Evolutionary conservation across 1,139 yeast species (phyloP).

Genomic region (Dujonia santamariae): DNA sequence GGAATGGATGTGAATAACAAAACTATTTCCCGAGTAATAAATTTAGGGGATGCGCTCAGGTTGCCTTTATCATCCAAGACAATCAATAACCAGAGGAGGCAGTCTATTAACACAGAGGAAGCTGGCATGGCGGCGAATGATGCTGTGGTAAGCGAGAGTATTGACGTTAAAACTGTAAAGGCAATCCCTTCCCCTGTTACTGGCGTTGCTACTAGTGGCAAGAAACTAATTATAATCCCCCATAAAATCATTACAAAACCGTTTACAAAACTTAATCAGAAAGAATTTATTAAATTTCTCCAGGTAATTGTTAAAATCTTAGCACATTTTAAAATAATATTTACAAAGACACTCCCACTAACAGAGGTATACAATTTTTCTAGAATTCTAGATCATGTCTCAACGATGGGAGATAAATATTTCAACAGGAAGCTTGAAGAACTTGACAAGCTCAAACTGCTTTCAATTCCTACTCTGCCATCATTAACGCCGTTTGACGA

Average conservation of each 20-base stretch:
- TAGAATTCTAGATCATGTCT: constrained; percentile 19
- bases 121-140: not conserved
- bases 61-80: constrained; percentile 44
- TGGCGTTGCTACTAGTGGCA: no score
- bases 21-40: constrained; percentile 26
- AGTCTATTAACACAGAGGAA: constrained; percentile 3
- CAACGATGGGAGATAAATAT: constrained; percentile 13
- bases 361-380: constrained; percentile 19
- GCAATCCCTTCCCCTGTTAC: not conserved
- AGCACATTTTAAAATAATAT: constrained; percentile 33
- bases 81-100: constrained; percentile 33
- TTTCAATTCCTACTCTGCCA: not conserved
- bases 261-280: constrained; percentile 34
- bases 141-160: not conserved
- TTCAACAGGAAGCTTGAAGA: constrained; percentile 15
- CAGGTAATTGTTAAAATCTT: constrained; percentile 37
- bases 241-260: constrained; percentile 44
- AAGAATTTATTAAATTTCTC: constrained; percentile 38
- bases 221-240: constrained; percentile 38
- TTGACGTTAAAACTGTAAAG: not conserved
- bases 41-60: constrained; percentile 33
- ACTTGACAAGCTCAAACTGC: not conserved
- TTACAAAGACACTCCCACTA: constrained; percentile 14
- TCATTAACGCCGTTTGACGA: no score
- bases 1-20: constrained; percentile 12